Evolutionary conservation across 169 alveolate genomes (phyloP), one percentile per base, ranked within the genome.

Genomic region (Plasmodium fragile): DNA sequence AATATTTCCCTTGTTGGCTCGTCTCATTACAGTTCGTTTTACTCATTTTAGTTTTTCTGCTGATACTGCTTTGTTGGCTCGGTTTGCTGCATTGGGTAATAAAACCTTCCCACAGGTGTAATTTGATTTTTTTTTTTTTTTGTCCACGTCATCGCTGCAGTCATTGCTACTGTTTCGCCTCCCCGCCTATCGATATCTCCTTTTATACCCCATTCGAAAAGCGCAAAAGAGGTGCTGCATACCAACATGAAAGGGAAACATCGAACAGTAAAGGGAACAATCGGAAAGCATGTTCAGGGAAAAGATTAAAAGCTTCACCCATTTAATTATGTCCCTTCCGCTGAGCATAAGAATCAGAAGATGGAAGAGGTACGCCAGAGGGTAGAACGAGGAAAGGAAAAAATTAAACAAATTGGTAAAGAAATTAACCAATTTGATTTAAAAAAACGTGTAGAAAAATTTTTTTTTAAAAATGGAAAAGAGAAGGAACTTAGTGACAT

Each of bases 281-380:
- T 65, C n/a, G 41, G 36, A 18, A 65, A 6, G 36, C 75, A 65
- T 65, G 75, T 65, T 65, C 30, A 65, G 36, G 75, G 36, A 18
- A 65, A 65, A 18, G 36, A 65, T 36, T 65, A 65, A 18, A 28
- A 28, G 41, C 53, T 70, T 41, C 69, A 25, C 75, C 75, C 75
- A 16, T 28, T 41, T n/a, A n/a, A n/a, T n/a, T 41, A 22, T 41
- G 49, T 41, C 80, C 22, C 18, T 10, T 83, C 32, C 69, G 41
- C 41, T 52, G 69, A 34, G 16, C 30, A 77, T 39, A 78, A n/a
- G 43, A 70, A 55, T 36, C 75, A 65, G 78, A 53, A 36, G 55
- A 91, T 91, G 91, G 94, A 91, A 13, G 94, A 91, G 81, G 5
- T 81, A 43, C 87, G 84, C 43, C 80, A 91, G 41, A 80, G 41